Base-by-base conservation (phyloP, 768 basidiomycete genomes). In the Hemileccinum impolitum region DNA sequence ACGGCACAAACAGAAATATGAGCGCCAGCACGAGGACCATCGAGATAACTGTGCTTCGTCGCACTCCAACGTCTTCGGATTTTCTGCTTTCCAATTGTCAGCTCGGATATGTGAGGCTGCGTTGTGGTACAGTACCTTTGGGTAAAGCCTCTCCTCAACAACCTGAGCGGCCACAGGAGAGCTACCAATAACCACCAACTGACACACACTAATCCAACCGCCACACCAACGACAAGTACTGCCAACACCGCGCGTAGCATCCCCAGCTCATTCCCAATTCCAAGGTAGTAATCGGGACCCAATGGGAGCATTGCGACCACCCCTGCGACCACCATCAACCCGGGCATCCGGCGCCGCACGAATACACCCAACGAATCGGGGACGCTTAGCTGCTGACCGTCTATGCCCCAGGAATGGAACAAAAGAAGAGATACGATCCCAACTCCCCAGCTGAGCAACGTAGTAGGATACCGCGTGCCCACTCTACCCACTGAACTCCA, bases 1-100 rank as follows among this genome's bases (percentile, higher is more conserved):
- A 92, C 0, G 94, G 94, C n/a, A 94, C 73, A 45, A 93, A 70
- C 34, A 89, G 54, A 50, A 85, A 78, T 34, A 94, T 83, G n/a
- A 85, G 69, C 14, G 77, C 54, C 43, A 85, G 75, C 30, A 94
- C 76, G 17, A 85, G 42, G 7, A 62, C 54, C 64, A 91, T 78
- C 6, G 87, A 86, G 6, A 82, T 36, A 21, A 84, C 25, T 3
- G 78, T 80, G 58, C 73, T 73, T 51, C 74, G 70, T 28, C 71
- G 73, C 40, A 78, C 66, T 21, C 73, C 66, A 6, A 56, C 43
- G 21, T 67, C 68, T 52, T 75, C 72, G 19, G 61, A 63, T 30
- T 45, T 51, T 43, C 59, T 68, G 4, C 38, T 44, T 43, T 18
- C 18, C 17, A 2, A 18, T n/a, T 17, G 18, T 55, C 14, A 47